Evolutionary conservation across 176 grass and related monocot genomes (phyloP), one percentile per base, ranked within the genome.

Genomic region (Thinopyrum elongatum): DNA sequence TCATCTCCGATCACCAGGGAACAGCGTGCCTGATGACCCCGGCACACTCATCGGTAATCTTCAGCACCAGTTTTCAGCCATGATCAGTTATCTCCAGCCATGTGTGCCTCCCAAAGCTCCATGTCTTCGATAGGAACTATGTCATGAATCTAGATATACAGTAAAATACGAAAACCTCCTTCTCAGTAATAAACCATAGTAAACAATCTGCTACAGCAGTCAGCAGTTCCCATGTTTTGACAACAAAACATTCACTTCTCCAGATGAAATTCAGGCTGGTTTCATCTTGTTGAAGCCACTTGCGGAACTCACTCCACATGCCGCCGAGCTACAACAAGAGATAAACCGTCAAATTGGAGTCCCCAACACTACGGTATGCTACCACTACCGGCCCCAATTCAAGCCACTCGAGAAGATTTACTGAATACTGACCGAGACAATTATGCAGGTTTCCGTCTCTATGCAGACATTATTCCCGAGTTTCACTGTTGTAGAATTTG

Each of bases 221-320:
- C 47, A 51, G 47, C 47, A 17, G 47, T 51, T 51, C 10, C 28
- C 21, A 84, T 34, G 21, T 23, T 17, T 10, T 84, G 39, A 84
- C 17, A 7, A 49, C n/a, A 76, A 47, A 47, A 10, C n/a, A 63
- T 83, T 35, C 15, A 47, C 55, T 84, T 86, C 41, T 88, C 53
- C 42, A 55, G 85, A 70, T 85, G 82, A 84, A 71, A 88, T 91
- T 67, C 77, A 91, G 70, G 90, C 70, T 71, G 66, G 86, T 73
- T 91, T 91, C 86, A 71, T 91, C 73, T 46, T 91, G 77, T 42
- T 61, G 21, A 76, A 77, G 31, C 86, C 82, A 81, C 23, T 66
- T 23, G 30, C 76, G 26, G 7, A 77, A 4, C 71, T 91, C 30
- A 30, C 41, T 64, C 77, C 82, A 71, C 81, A 82, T 64, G 14